phyloP scores from a whole-genome alignment of 345 rosid genomes.

The Psidium guajava region DNA sequence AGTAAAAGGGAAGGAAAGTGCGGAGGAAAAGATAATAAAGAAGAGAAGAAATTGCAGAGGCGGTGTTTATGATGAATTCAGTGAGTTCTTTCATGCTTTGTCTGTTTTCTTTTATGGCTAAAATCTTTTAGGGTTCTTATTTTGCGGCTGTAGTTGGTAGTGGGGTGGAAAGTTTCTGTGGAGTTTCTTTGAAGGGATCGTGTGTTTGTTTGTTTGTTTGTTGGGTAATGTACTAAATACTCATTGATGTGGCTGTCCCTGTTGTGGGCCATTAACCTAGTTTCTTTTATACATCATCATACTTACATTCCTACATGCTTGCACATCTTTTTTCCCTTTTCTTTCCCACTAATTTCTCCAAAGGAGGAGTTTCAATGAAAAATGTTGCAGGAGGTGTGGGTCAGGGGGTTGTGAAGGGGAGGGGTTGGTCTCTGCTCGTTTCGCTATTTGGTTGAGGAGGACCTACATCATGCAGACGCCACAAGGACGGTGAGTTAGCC shows the following conservation, averaged over 20 bases:
- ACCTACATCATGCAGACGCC: slow-evolving; percentile 71
- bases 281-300: slow-evolving; percentile 15
- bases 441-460: slow-evolving; percentile 6
- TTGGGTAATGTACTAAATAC: slow-evolving; percentile 27
- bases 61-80: not conserved
- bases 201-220: slow-evolving; percentile 44
- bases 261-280: slow-evolving; percentile 1
- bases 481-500: slow-evolving; percentile 51
- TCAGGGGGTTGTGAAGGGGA: slow-evolving; percentile 31
- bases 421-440: slow-evolving; percentile 1
- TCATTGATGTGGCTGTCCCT: slow-evolving; percentile 18
- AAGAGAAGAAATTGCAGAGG: not conserved
- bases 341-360: slow-evolving; percentile 7
- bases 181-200: slow-evolving; percentile 87
- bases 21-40: not conserved
- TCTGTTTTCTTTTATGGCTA: not conserved
- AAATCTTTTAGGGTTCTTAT: not conserved
- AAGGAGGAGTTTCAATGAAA: not conserved
- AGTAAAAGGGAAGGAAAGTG: not conserved
- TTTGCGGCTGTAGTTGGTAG: slow-evolving; percentile 53
- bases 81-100: not conserved
- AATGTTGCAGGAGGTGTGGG: slow-evolving; percentile 38
- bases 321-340: not conserved
- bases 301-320: slow-evolving; percentile 1
- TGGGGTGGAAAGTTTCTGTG: slow-evolving; percentile 74